phyloP scores from a whole-genome alignment of 164 flowering plant species.

The Magnolia changhungtana region DNA sequence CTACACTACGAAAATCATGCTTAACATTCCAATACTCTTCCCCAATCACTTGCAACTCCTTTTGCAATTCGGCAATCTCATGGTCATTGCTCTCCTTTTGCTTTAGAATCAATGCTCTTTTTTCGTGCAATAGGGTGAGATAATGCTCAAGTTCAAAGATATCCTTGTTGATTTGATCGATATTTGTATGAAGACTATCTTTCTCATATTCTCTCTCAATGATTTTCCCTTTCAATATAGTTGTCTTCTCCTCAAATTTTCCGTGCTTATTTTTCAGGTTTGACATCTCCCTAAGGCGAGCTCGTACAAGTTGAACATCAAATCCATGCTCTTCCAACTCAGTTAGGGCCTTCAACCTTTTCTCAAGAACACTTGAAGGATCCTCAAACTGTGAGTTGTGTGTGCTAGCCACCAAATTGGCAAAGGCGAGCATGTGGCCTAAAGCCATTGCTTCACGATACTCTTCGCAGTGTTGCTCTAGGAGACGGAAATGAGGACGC shows the following conservation, averaged over 20 bases:
- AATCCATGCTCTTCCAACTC: constrained; percentile 5
- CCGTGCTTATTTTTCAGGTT: not conserved
- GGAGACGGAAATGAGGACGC: not conserved
- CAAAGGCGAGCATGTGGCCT: constrained; percentile 8
- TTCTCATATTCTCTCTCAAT: not conserved
- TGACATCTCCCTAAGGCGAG: not conserved
- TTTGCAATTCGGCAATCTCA: not conserved
- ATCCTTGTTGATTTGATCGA: not conserved
- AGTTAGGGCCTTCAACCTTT: not conserved
- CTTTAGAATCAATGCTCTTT: not conserved
- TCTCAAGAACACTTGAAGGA: constrained; percentile 1
- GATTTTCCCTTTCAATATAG: not conserved
- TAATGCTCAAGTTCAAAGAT: not conserved
- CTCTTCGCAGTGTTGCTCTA: not conserved
- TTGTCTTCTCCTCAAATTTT: not conserved
- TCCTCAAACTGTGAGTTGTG: not conserved
- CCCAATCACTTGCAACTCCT: not conserved
- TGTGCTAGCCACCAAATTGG: not conserved
- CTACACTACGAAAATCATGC: not conserved
- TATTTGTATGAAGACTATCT: not conserved
- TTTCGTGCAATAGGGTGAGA: not conserved
- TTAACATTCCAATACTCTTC: not conserved
- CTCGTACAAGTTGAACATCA: not conserved
- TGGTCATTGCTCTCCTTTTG: not conserved
- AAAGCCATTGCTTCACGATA: constrained; percentile 11